Evolutionary conservation across 106 monocot genomes (phyloP).

Genomic region (Phalaenopsis equestris): DNA sequence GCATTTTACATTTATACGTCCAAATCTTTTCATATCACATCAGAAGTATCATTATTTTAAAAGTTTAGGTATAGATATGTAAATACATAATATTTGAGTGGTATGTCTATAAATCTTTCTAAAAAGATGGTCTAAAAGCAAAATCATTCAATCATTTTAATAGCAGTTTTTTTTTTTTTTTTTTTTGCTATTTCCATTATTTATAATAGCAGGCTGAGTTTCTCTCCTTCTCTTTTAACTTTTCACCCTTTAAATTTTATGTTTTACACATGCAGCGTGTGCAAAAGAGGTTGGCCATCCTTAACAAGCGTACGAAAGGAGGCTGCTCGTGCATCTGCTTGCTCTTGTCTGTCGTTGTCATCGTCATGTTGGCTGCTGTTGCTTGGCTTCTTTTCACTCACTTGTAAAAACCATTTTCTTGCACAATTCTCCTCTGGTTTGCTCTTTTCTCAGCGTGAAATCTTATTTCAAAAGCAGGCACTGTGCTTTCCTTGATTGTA

Average conservation of each 20-base stretch:
- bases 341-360: constrained; percentile 39
- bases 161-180: too few relatives aligned
- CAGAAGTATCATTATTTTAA: too few relatives aligned
- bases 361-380: constrained; percentile 50
- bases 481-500: neutral
- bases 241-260: neutral
- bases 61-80: too few relatives aligned
- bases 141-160: too few relatives aligned
- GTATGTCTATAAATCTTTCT: too few relatives aligned
- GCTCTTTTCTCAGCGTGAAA: neutral
- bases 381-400: constrained; percentile 67
- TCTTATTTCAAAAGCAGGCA: neutral
- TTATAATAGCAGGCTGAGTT: too few relatives aligned
- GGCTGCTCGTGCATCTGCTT: constrained; percentile 69
- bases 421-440: neutral
- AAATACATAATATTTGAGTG: too few relatives aligned
- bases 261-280: constrained; percentile 41
- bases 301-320: constrained; percentile 60
- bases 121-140: too few relatives aligned
- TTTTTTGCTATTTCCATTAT: too few relatives aligned
- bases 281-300: constrained; percentile 68
- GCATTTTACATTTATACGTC: too few relatives aligned
- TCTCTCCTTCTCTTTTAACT: too few relatives aligned
- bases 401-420: constrained; percentile 22
- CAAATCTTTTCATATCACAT: too few relatives aligned